Conservation (phyloP, 768 basidiomycete species). For the Cystofilobasidium capitatum region DNA sequence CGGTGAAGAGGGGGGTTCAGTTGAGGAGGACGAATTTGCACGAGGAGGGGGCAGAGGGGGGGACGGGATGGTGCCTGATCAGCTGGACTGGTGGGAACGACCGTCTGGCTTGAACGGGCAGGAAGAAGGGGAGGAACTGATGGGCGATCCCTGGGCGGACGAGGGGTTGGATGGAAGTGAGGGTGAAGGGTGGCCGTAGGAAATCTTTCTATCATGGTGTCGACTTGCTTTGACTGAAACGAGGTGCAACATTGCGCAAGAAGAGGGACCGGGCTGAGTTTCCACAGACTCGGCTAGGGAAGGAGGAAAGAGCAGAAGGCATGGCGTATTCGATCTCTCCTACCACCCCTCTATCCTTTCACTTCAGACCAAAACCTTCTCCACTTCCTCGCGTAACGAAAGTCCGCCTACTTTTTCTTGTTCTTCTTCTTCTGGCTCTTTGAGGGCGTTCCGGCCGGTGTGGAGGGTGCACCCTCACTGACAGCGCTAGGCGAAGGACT, state of each 20-base stretch:
- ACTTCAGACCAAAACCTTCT: too few relatives aligned
- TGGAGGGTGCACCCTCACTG: neutral
- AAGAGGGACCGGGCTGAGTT: neutral
- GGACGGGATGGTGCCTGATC: too few relatives aligned
- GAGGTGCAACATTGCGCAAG: neutral
- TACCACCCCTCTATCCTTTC: too few relatives aligned
- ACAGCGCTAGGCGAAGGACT: neutral
- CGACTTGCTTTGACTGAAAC: neutral
- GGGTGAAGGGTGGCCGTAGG: neutral
- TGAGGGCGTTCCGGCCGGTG: neutral
- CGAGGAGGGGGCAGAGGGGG: too few relatives aligned
- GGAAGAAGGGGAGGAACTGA: neutral
- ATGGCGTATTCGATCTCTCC: neutral
- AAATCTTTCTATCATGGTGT: neutral
- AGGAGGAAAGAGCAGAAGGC: neutral
- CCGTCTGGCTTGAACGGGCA: too few relatives aligned
- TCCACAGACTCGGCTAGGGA: too few relatives aligned
- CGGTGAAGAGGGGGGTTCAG: too few relatives aligned
- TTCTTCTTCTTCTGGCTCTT: neutral
- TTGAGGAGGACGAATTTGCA: too few relatives aligned
- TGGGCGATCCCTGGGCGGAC: neutral
- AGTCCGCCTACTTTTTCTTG: constrained; percentile 2
- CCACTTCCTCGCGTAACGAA: too few relatives aligned
- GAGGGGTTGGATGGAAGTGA: neutral
- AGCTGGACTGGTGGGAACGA: too few relatives aligned